phyloP scores from a whole-genome alignment of 306 rosid species.

The Castanopsis chinensis region DNA sequence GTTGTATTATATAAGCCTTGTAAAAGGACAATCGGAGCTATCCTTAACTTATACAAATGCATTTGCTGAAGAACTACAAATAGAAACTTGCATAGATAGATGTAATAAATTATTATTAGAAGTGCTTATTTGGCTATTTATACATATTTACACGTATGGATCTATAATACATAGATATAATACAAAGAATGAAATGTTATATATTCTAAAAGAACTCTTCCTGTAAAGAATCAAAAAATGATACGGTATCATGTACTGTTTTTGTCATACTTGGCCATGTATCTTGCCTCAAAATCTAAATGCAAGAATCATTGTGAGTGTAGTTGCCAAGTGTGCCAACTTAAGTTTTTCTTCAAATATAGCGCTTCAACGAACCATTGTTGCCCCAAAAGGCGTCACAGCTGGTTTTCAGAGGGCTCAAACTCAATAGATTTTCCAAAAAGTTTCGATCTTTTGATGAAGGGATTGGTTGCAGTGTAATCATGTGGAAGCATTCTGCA shows the following conservation, averaged over 20 bases:
- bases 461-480: not conserved
- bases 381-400: not conserved
- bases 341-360: slow-evolving; percentile 1
- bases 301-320: slow-evolving; percentile 14
- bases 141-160: slow-evolving; percentile 32
- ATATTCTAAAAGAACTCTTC: slow-evolving; percentile 40
- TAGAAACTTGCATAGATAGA: not conserved
- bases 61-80: not conserved
- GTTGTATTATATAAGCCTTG: no score
- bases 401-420: slow-evolving; percentile 29
- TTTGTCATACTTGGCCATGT: slow-evolving; percentile 11
- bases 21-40: no score
- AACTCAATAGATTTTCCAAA: slow-evolving; percentile 17
- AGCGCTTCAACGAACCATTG: slow-evolving; percentile 13
- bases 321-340: slow-evolving; percentile 16
- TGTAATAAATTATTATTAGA: not conserved
- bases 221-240: slow-evolving; percentile 63
- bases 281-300: slow-evolving; percentile 10
- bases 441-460: not conserved
- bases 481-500: slow-evolving; percentile 16
- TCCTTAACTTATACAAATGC: not conserved
- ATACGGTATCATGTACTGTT: slow-evolving; percentile 13
- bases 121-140: slow-evolving; percentile 4
- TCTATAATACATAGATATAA: slow-evolving; percentile 22
- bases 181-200: slow-evolving; percentile 33